Base-by-base conservation (phyloP, 1,284 basidiomycete species). In the Phlebopus sp. region DNA sequence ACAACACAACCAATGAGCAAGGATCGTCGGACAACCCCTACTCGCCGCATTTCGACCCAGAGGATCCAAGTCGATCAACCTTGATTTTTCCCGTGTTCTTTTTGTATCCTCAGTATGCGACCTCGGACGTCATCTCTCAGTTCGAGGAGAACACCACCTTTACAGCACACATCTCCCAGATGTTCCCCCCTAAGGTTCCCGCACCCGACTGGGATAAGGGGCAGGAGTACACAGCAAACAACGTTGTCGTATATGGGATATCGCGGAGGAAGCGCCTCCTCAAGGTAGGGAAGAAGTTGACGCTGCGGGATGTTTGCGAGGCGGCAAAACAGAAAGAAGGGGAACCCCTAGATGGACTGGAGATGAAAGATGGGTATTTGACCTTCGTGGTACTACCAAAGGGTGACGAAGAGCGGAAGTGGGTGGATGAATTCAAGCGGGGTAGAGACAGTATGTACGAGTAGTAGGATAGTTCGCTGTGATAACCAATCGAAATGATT, bases 401-500 rank as follows among this genome's bases (percentile, higher is more conserved):
- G 65, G 92, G 92, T 0, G 73, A 75, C n/a, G 78, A 79, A 47
- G 93, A 97, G 64, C 78, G 81, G 64, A 80, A 78, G 53, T 98
- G 95, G 94, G 79, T 97, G 23, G 83, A 86, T n/a, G 84, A 90
- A 51, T 95, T 85, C 74, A 98, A 97, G 73, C 76, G 70, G 59
- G 71, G 62, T 21, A 67, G 82, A 60, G 70, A 69, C 38, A 17
- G 17, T 23, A 25, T 25, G 31, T 37, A n/a, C n/a, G n/a, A n/a
- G n/a, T n/a, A 18, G 14, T 38, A 17, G n/a, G 14, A 27, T 17
- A 17, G 4, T n/a, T 29, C n/a, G 15, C 21, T 11, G 34, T 37
- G 17, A n/a, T 27, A n/a, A n/a, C n/a, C n/a, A n/a, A n/a, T n/a
- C n/a, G n/a, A n/a, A n/a, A n/a, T n/a, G n/a, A n/a, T n/a, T n/a